Conservation (phyloP, 345 rosid species). For the Melastoma malabathricum region DNA sequence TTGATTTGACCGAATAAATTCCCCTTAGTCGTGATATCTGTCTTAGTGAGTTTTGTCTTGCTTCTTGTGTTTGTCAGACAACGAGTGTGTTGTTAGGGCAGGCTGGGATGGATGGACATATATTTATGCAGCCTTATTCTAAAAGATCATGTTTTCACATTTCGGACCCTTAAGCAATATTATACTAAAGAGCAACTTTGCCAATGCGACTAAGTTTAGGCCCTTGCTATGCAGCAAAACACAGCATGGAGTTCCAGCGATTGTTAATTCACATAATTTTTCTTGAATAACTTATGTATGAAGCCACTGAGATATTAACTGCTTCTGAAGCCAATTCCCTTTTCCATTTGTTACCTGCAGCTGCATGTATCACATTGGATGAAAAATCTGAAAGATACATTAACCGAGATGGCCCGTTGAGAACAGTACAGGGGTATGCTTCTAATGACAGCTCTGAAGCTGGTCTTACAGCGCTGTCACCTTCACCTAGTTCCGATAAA, state of each 20-base stretch:
- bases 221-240: not conserved
- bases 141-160: no score
- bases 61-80: no score
- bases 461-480: conserved; percentile 7
- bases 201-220: no score
- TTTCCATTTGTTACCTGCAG: conserved; percentile 3
- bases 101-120: no score
- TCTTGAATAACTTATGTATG: conserved; percentile 3
- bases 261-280: conserved; percentile 11
- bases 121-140: no score
- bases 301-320: conserved; percentile 10
- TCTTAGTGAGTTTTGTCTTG: no score
- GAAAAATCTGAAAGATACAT: conserved; percentile 7
- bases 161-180: no score
- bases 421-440: conserved; percentile 34
- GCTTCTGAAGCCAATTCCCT: not conserved
- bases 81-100: no score
- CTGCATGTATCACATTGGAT: conserved; percentile 9
- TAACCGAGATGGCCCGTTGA: conserved; percentile 29
- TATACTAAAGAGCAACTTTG: no score
- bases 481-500: conserved; percentile 9
- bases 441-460: conserved; percentile 29
- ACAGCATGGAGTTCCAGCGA: conserved; percentile 3
- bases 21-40: no score
- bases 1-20: no score